Evolutionary conservation across 352 stramenopile genomes (phyloP), one percentile per base, ranked within the genome.

Genomic region (Globisporangium cystogenes): DNA sequence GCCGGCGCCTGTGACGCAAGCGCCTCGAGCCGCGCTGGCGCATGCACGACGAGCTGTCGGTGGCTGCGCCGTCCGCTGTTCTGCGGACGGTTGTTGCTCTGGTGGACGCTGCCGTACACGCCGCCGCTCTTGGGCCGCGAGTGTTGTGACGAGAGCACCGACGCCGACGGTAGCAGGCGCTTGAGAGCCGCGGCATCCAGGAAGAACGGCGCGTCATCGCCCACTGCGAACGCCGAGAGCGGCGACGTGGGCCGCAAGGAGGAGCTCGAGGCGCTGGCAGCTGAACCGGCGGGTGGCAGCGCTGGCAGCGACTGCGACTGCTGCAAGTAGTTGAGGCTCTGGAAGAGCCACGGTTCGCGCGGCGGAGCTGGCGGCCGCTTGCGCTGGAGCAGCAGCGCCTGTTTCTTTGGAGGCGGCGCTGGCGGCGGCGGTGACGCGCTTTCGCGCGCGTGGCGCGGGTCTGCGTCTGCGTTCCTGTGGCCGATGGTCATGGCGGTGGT

Each of bases 291-390:
- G 24, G 21, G 31, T 3, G 33, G 36, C 7, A 56, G 40, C 15
- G 48, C 21, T 1, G 51, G 50, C 4, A 60, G 55, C 35, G 43
- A 46, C 3, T 60, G 33, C 35, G 48, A 46, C 4, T 60, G 44
- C 11, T 60, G 48, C 26, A 81, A 59, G 29, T 68, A 59, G 29
- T 68, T 75, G 11, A 76, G 49, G 48, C 76, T 90, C 51, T 87
- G 79, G 66, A 87, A 89, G 21, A 90, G 62, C 79, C 79, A 90
- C 14, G 76, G 76, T 51, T 89, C 68, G 40, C 78, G 64, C 12
- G 72, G 33, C 3, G 20, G 33, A 1, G 61, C 20, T 64, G 61
- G 47, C 40, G 59, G 59, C 46, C 64, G 62, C 23, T 55, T 56
- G 46, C 59, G 54, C 27, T 60, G 51, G 24, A 70, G 36, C 47